Percentiles rank a stretch among this genome's conserved stretches.
phyloP scores from a whole-genome alignment of 2,329 filamentous ascomycete genomes.

The Meredithiella fracta region DNA sequence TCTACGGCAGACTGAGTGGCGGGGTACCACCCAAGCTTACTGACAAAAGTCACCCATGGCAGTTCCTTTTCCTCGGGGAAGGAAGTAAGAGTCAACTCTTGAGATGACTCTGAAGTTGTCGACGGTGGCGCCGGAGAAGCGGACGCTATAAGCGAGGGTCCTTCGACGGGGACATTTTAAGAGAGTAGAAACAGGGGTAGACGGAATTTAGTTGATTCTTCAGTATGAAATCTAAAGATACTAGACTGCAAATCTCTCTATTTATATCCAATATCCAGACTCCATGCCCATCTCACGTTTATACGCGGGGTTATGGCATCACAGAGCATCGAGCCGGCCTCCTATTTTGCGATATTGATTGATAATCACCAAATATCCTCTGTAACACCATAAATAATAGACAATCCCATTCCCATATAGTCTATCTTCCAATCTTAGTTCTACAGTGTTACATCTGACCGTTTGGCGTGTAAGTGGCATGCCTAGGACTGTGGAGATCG shows the following conservation, averaged over 20 bases:
- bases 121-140: not conserved
- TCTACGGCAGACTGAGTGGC: conserved; percentile 20
- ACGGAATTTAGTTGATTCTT: not conserved
- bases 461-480: not conserved
- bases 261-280: not conserved
- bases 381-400: not conserved
- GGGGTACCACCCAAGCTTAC: conserved; percentile 20
- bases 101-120: not conserved
- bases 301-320: not conserved
- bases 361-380: not conserved
- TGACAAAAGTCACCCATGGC: conserved; percentile 19
- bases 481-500: not conserved
- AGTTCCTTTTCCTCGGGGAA: conserved; percentile 14
- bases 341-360: not conserved
- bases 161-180: not conserved
- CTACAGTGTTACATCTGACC: not conserved
- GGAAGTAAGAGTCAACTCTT: not conserved
- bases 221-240: not conserved
- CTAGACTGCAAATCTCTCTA: not conserved
- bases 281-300: not conserved
- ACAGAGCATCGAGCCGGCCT: not conserved
- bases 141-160: not conserved
- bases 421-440: not conserved
- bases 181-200: not conserved
- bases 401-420: no score